Conservation (phyloP, 495 filamentous ascomycete genomes). For the Trichoderma parareesei region DNA sequence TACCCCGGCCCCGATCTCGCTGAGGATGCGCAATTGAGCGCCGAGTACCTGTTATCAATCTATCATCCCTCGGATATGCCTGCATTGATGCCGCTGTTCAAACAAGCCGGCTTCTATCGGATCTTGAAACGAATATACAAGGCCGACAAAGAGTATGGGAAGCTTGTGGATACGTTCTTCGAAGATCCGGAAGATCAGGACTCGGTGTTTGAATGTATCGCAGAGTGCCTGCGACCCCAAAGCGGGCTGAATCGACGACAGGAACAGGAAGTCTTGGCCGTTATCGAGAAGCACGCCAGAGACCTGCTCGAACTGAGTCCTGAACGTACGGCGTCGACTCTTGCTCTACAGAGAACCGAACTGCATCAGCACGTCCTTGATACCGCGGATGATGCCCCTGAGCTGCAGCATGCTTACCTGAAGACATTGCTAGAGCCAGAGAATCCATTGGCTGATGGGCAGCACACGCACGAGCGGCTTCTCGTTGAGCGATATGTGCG, state of each 20-base stretch:
- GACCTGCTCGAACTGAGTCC: constrained; percentile 67
- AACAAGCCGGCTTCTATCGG: constrained; percentile 79
- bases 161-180: constrained; percentile 73
- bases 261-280: constrained; percentile 60
- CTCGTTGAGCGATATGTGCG: constrained; percentile 84
- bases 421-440: constrained; percentile 68
- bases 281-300: constrained; percentile 59
- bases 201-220: constrained; percentile 67
- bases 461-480: constrained; percentile 27
- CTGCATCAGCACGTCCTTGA: constrained; percentile 64
- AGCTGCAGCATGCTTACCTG: constrained; percentile 70
- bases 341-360: constrained; percentile 57
- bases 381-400: constrained; percentile 53
- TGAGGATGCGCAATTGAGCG: constrained; percentile 91
- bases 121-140: constrained; percentile 86
- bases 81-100: constrained; percentile 65
- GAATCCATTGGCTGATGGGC: constrained; percentile 32
- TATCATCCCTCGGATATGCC: constrained; percentile 83
- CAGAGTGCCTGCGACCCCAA: constrained; percentile 68
- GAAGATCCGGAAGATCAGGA: constrained; percentile 72
- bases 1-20: constrained; percentile 74
- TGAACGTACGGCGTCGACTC: constrained; percentile 55
- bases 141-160: constrained; percentile 69
- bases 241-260: constrained; percentile 68
- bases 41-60: constrained; percentile 87